phyloP scores from a whole-genome alignment of 2,329 filamentous ascomycete genomes.

The Byssochlamys sp. region DNA sequence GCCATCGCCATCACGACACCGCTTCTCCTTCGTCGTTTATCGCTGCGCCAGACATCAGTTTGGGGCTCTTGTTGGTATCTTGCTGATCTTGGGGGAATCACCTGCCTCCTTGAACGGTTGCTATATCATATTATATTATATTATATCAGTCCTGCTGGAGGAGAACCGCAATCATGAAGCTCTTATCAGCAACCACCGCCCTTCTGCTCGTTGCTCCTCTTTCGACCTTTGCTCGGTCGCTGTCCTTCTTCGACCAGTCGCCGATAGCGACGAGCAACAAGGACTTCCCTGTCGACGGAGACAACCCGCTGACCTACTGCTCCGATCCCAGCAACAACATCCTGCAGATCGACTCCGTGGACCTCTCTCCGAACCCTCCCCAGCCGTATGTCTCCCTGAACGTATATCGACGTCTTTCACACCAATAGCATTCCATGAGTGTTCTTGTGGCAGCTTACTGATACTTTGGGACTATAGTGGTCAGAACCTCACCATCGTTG shows the following conservation, averaged over 20 bases:
- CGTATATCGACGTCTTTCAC: too few relatives aligned
- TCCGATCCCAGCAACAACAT: slow-evolving; percentile 59
- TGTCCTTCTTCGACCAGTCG: slow-evolving; percentile 44
- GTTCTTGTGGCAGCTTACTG: slow-evolving; percentile 12
- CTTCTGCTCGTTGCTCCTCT: slow-evolving; percentile 38
- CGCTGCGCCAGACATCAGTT: background rate
- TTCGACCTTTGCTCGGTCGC: slow-evolving; percentile 34
- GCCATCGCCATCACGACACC: background rate
- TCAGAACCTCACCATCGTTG: slow-evolving; percentile 65
- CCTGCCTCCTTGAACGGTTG: background rate
- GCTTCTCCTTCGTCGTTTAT: background rate
- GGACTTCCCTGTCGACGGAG: slow-evolving; percentile 62
- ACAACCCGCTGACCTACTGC: slow-evolving; percentile 79
- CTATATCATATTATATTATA: background rate
- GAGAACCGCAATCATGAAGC: slow-evolving; percentile 28
- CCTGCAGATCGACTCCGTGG: slow-evolving; percentile 66
- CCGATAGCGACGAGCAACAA: slow-evolving; percentile 41
- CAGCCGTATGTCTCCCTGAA: slow-evolving; percentile 54
- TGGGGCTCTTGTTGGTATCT: background rate
- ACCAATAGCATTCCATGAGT: background rate
- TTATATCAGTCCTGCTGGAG: background rate
- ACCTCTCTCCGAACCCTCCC: slow-evolving; percentile 79
- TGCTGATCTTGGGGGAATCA: background rate
- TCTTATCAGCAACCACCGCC: slow-evolving; percentile 24
- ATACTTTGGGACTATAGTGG: slow-evolving; percentile 49